Conservation (phyloP, 352 stramenopile species). For the Phytophthora constricta region DNA sequence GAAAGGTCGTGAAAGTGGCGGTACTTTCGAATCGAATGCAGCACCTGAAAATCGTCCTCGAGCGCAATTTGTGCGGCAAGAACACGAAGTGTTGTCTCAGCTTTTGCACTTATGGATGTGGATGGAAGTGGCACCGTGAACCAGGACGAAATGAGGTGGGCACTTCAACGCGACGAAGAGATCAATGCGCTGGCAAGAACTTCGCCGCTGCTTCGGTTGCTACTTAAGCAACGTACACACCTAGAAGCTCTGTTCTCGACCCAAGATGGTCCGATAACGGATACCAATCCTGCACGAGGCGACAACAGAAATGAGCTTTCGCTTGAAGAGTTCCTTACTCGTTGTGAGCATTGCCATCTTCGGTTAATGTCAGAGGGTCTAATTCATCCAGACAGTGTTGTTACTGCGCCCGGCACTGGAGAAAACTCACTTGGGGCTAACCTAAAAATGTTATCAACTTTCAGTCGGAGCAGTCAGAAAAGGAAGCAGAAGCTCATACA, state of each 20-base stretch:
- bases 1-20: constrained; percentile 19
- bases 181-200: constrained; percentile 52
- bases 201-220: constrained; percentile 53
- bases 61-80: constrained; percentile 44
- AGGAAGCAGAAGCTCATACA: constrained; percentile 50
- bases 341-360: constrained; percentile 57
- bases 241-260: constrained; percentile 40
- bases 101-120: constrained; percentile 69
- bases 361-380: constrained; percentile 50
- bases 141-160: constrained; percentile 71
- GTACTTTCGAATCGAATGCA: too few relatives aligned
- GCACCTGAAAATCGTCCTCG: constrained; percentile 5
- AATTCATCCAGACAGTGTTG: constrained; percentile 15
- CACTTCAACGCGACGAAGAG: constrained; percentile 64
- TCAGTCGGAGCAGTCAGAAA: constrained; percentile 11
- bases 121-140: constrained; percentile 71
- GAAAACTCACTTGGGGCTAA: not conserved
- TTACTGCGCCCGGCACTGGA: not conserved
- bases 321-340: constrained; percentile 58
- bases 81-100: constrained; percentile 41
- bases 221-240: constrained; percentile 60
- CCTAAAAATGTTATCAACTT: not conserved
- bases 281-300: not conserved
- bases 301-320: constrained; percentile 43
- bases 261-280: constrained; percentile 3